phyloP scores from a whole-genome alignment of 345 rosid genomes.

The Hypericum perforatum region DNA sequence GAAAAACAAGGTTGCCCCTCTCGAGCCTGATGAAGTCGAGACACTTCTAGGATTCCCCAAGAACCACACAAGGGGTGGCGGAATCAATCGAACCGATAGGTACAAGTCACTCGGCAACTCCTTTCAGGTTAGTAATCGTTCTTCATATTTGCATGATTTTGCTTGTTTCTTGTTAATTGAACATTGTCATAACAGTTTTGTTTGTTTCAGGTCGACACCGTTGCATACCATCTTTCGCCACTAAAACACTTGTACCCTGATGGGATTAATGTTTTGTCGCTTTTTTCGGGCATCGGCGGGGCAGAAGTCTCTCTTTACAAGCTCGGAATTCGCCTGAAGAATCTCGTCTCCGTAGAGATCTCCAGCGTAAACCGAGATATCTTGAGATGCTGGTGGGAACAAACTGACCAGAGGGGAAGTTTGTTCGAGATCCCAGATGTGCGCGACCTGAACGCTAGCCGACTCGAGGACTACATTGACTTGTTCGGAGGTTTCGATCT shows the following conservation, averaged over 20 bases:
- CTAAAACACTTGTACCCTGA: constrained; percentile 48
- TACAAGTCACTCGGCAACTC: constrained; percentile 89
- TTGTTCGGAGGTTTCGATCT: constrained; percentile 73
- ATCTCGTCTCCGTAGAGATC: constrained; percentile 66
- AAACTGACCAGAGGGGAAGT: constrained; percentile 72
- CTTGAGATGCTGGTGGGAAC: constrained; percentile 72
- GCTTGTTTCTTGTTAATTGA: background rate
- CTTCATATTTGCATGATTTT: background rate
- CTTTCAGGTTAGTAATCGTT: constrained; percentile 43
- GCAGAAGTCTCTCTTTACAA: constrained; percentile 89
- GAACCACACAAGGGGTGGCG: constrained; percentile 93
- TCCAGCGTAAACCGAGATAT: constrained; percentile 53
- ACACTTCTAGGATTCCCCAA: constrained; percentile 81
- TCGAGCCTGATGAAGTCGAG: constrained; percentile 87
- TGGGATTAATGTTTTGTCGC: constrained; percentile 68
- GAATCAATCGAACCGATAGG: constrained; percentile 71
- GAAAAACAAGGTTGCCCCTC: constrained; percentile 70
- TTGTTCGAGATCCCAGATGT: constrained; percentile 47
- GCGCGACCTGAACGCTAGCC: constrained; percentile 31
- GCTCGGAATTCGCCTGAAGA: constrained; percentile 55
- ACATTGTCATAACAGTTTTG: background rate
- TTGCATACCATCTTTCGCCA: constrained; percentile 75
- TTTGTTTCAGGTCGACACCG: constrained; percentile 74
- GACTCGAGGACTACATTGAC: constrained; percentile 38
- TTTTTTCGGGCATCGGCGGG: constrained; percentile 93